These are phyloP conservation scores for Lactifluus piperatus DNA, from an alignment of 768 basidiomycete genomes.

Conservation along the genomic window DNA sequence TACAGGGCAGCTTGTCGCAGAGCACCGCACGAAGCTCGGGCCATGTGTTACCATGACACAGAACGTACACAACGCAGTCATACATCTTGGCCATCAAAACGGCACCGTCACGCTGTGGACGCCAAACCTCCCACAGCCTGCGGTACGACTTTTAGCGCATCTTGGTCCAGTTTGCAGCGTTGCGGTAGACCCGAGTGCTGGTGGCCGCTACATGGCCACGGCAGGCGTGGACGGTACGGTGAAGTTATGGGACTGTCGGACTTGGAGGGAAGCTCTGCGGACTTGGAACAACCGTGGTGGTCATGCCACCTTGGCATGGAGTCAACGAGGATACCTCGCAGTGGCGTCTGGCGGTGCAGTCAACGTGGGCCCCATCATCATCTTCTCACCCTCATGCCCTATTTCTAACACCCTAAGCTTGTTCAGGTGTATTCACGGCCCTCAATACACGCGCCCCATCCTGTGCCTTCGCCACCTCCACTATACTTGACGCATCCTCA, in stretches of 20 bases:
- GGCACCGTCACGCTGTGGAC: conserved; percentile 97
- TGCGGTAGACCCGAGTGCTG: conserved; percentile 74
- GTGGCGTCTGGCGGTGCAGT: conserved; percentile 79
- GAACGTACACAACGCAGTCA: conserved; percentile 88
- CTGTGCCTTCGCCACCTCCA: conserved; percentile 49
- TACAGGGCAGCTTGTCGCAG: conserved; percentile 76
- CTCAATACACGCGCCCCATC: conserved; percentile 49
- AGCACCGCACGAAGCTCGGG: conserved; percentile 87
- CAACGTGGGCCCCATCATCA: conserved; percentile 44
- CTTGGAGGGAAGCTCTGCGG: conserved; percentile 85
- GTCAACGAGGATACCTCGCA: conserved; percentile 72
- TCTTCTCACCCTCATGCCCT: neutral
- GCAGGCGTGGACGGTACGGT: conserved; percentile 80
- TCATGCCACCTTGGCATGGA: conserved; percentile 70
- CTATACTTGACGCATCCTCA: conserved; percentile 86
- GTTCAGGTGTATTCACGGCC: conserved; percentile 67
- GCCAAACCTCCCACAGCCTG: conserved; percentile 86
- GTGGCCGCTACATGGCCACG: conserved; percentile 88
- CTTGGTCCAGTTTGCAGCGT: conserved; percentile 77
- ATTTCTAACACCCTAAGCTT: neutral
- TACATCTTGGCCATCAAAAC: conserved; percentile 91
- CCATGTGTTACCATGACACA: conserved; percentile 80
- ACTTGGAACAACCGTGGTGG: conserved; percentile 69
- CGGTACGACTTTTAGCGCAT: conserved; percentile 87
- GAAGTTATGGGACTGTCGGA: conserved; percentile 95